Evolutionary conservation across 2,329 filamentous ascomycete species (phyloP).

Genomic region (Cadophora sp.): DNA sequence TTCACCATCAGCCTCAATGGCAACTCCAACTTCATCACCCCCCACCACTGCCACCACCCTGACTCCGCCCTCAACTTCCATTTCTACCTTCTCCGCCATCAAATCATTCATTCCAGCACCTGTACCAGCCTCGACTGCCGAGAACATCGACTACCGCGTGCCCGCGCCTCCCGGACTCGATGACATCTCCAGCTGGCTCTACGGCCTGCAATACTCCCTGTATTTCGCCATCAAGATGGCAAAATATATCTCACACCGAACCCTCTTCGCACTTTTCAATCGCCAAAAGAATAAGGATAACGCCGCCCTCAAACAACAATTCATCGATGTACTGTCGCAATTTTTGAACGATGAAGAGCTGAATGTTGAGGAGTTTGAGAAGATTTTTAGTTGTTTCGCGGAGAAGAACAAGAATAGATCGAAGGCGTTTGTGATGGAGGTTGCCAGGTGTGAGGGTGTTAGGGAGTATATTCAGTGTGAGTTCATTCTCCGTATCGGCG

Average conservation of each 20-base stretch:
- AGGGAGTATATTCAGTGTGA: background rate
- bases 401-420: background rate
- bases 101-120: background rate
- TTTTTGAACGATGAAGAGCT: background rate
- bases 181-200: background rate
- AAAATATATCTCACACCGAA: background rate
- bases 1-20: background rate
- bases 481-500: background rate
- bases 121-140: no score
- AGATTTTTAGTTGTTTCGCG: background rate
- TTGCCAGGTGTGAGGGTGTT: background rate
- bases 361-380: background rate
- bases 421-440: background rate
- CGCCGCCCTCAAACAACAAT: background rate
- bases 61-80: background rate
- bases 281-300: background rate
- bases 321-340: background rate
- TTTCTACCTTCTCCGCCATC: background rate
- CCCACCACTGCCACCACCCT: background rate
- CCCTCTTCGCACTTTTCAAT: background rate
- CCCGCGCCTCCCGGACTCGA: background rate
- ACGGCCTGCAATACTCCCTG: background rate
- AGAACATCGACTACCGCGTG: background rate
- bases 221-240: background rate
- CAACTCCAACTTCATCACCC: background rate